These are phyloP conservation scores for Arabidopsis thaliana DNA, from an alignment of 345 rosid species.

Conservation along the genomic window DNA sequence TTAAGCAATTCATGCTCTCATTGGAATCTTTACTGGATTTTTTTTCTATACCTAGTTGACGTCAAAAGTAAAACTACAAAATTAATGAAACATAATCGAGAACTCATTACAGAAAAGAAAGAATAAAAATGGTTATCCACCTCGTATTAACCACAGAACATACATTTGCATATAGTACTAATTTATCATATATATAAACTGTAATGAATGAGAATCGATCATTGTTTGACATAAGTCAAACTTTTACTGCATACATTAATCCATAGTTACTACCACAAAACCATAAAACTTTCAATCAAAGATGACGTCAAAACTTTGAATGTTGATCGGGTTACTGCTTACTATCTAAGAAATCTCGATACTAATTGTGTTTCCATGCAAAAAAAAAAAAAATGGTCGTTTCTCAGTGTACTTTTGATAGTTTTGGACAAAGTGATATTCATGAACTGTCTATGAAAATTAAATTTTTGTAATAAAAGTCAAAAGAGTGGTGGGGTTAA, in stretches of 20 bases:
- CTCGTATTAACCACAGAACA: constrained; percentile 10
- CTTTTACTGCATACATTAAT: neutral
- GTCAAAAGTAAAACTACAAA: neutral
- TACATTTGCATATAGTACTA: neutral
- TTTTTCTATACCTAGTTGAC: neutral
- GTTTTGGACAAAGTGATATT: neutral
- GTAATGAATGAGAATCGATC: neutral
- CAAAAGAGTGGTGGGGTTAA: constrained; percentile 33
- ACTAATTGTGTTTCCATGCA: neutral
- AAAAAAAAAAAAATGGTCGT: no score
- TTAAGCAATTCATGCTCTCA: constrained; percentile 22
- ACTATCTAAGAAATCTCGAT: neutral
- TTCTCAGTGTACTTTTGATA: neutral
- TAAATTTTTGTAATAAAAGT: neutral
- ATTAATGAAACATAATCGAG: no score
- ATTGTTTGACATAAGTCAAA: neutral
- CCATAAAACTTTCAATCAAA: no score
- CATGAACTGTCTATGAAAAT: neutral
- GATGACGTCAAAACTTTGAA: constrained; percentile 2
- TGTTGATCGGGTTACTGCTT: neutral
- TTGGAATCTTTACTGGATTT: neutral
- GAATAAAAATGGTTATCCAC: neutral
- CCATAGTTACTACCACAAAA: neutral
- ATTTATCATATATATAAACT: neutral
- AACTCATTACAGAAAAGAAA: no score